Evolutionary conservation across 352 stramenopile species (phyloP).

Genomic region (Globisporangium rhizosaccharum): DNA sequence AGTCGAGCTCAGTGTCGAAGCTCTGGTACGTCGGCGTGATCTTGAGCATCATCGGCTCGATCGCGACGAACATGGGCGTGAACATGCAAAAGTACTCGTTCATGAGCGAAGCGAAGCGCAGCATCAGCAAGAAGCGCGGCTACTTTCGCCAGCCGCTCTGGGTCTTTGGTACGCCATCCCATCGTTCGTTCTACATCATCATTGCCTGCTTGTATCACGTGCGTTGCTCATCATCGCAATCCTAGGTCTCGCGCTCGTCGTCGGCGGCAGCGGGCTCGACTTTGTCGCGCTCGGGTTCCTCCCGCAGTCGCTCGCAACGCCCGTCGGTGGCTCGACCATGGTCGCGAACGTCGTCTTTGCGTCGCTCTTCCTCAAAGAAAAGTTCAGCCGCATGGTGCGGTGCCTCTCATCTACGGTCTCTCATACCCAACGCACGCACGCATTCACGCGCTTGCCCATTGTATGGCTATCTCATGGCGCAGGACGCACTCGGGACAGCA

Average conservation of each 20-base stretch:
- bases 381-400: slow-evolving; percentile 39
- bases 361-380: slow-evolving; percentile 73
- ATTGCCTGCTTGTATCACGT: neutral
- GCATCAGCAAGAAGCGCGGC: slow-evolving; percentile 47
- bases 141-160: slow-evolving; percentile 75
- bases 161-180: slow-evolving; percentile 43
- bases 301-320: slow-evolving; percentile 73
- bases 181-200: neutral
- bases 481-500: slow-evolving; percentile 56
- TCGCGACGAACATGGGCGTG: slow-evolving; percentile 80
- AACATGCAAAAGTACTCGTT: slow-evolving; percentile 89
- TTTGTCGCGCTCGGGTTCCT: slow-evolving; percentile 78
- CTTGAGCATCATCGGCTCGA: slow-evolving; percentile 59
- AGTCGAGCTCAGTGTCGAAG: slow-evolving; percentile 7
- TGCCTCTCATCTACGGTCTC: neutral
- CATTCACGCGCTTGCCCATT: neutral
- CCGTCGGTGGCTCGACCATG: slow-evolving; percentile 75
- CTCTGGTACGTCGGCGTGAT: slow-evolving; percentile 81
- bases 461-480: neutral
- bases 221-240: neutral
- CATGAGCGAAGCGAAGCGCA: slow-evolving; percentile 72
- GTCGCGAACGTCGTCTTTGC: slow-evolving; percentile 82
- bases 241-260: slow-evolving; percentile 48
- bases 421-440: neutral
- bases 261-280: slow-evolving; percentile 65